Base-by-base conservation (phyloP, 2,329 filamentous ascomycete genomes). In the Fusarium hainanense region DNA sequence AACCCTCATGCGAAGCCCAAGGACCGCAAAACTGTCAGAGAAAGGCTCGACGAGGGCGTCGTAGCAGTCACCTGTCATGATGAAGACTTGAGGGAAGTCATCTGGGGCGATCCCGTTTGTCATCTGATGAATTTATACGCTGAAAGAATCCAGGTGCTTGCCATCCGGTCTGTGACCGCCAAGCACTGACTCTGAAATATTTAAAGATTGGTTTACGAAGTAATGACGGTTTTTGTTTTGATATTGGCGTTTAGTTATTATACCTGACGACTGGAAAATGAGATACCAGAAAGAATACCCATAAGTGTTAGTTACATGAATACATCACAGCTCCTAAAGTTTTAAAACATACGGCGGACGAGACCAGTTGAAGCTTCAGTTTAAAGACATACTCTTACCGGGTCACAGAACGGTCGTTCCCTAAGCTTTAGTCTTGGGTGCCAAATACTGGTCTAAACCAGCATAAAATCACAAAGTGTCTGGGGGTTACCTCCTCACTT, bases 101-200 rank as follows among this genome's bases (percentile, higher is more conserved):
- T 97, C 6, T 97, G 93, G 86, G 93, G 93, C 0, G 93, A 97
- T 77, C 92, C 92, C 0, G 83, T 93, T 44, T 91, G 89, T 77
- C 93, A 97, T 80, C 84, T 89, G 71, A 97, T 97, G 93, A 88
- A 83, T 63, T 76, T 96, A 21, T 97, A 97, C 79, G 88, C 88
- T 16, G 87, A 85, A 21, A 82, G 93, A 55, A 87, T 97, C 46
- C 91, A 96, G 77, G 82, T 84, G 6, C 79, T 97, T 58, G 92
- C 92, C 13, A 89, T 90, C 2, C 88, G 85, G 61, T 92, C 76
- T 7, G 74, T 79, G 16, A 79, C 73, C 18, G 76, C 65, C 3
- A 72, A 69, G 58, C 57, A 43, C 23, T 66, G 40, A 41, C 21
- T 37, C 34, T n/a, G 34, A 37, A 23, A 20, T 20, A 34, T 46